Base-by-base conservation (phyloP, 1,284 basidiomycete species). In the Moesziomyces sp. region DNA sequence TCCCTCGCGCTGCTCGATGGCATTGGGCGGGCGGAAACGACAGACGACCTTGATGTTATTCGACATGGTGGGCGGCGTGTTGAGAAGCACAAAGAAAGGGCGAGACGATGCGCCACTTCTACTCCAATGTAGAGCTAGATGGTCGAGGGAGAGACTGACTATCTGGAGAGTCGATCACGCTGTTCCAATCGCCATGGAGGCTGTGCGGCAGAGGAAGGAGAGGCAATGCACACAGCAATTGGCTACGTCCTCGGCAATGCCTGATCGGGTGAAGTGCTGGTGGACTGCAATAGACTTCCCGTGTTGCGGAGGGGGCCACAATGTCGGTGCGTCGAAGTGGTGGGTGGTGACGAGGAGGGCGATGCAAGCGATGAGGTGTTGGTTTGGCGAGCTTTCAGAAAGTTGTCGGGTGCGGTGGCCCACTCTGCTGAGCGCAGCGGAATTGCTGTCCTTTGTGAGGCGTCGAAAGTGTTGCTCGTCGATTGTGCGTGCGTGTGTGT, bases 1-100 rank as follows among this genome's bases (percentile, higher is more conserved):
- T 60, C 92, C 84, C 86, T 96, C 93, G 63, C 93, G 90, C 73
- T 90, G 86, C 86, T 99, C 96, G 83, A 97, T 90, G 66, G 93
- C 87, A 86, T 99, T 99, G 75, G 92, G 90, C 23, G 97, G 96
- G 76, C 96, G 94, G 86, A 99, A 99, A 47, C 79, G 73, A 57
- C 72, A 72, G 51, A 81, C 79, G 48, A 81, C 79, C 70, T 81
- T 81, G 74, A 81, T 78, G 66, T 81, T 81, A 42, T 74, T 75
- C 11, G 79, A 81, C 79, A 81, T 81, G 52, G 46, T 58, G 43
- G 28, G 13, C 26, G 45, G 16, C 9, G 7, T 19, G n/a, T 21
- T 33, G 1, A 2, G 28, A n/a, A 7, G 9, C 6, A 3, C 11
- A 10, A 3, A 11, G 13, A 33, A 4, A 33, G 11, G 30, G 10